Evolutionary conservation across 164 flowering plant genomes (phyloP), one percentile per base, ranked within the genome.

Genomic region (Magnolia sinica): DNA sequence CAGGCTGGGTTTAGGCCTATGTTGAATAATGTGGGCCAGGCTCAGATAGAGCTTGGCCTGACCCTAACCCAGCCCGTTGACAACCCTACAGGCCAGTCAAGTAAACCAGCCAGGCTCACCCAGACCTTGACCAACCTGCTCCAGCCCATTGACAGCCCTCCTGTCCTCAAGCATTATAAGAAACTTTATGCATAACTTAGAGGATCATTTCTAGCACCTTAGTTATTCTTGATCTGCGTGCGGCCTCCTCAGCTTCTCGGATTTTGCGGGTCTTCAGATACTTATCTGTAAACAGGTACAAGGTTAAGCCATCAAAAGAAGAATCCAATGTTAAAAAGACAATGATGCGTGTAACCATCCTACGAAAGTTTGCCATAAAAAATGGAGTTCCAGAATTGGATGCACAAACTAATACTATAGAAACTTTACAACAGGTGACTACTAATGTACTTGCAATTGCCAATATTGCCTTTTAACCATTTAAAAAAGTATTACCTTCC

Each of bases 201-300:
- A 68, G 37, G 19, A 10, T 75, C 13, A 65, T 24, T n/a, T 20
- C 37, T 22, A 78, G 61, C 67, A 91, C 96, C 94, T 94, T 92
- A 45, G 95, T 89, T n/a, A 88, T 81, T 83, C 81, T 91, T 78
- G 98, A 83, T 74, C 91, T 88, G 37, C 90, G 91, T 68, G 92
- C 94, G 82, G 98, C 97, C 82, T 88, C 91, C 84, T 96, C 99
- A 55, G 91, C 94, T 78, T 96, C 97, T 79, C 98, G 85, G 24
- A 93, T 80, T 87, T 91, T 95, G 74, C 87, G 82, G 1, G 98
- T 93, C 86, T 92, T 95, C 77, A 96, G 82, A 78, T 68, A 80
- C 68, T 87, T 96, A 79, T 94, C 99, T 95, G 86, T 70, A 66
- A 73, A 78, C 2, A 50, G 22, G 24, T 23, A 20, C 18, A 68